A percentile compares a stretch with the other conserved stretches of the same genome.
These are phyloP conservation scores for Neurospora sp. DNA, from an alignment of 2,329 filamentous ascomycete genomes.

Conservation along the genomic window DNA sequence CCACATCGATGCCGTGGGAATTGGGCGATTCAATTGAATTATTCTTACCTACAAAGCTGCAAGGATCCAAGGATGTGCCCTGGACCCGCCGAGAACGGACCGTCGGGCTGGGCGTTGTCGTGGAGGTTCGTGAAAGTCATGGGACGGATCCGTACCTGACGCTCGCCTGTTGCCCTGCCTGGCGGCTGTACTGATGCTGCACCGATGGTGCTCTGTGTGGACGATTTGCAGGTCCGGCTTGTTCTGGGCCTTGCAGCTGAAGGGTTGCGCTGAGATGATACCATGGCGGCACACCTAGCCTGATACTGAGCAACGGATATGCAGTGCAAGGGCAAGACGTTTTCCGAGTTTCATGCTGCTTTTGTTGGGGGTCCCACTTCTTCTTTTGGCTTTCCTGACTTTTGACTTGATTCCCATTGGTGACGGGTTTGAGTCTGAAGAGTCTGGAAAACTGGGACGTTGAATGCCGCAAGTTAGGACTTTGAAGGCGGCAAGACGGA, in stretches of 20 bases:
- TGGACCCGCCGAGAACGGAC: background rate
- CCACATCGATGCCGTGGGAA: conserved; percentile 1
- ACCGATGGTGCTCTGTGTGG: background rate
- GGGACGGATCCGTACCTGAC: background rate
- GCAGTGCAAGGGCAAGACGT: background rate
- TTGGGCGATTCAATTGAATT: conserved; percentile 12
- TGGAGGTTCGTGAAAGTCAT: background rate
- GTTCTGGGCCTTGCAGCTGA: background rate
- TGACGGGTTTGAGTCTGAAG: background rate
- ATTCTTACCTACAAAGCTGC: conserved; percentile 9
- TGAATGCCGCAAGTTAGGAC: background rate
- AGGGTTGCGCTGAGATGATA: background rate
- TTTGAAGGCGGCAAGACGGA: background rate
- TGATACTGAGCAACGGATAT: background rate
- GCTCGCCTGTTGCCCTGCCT: background rate
- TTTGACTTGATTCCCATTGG: background rate
- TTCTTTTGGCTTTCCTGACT: background rate
- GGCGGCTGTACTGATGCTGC: background rate
- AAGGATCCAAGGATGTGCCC: background rate
- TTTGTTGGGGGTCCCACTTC: background rate
- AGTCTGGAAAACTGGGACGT: background rate
- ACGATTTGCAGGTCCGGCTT: background rate
- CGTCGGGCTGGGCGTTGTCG: background rate
- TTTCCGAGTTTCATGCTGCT: background rate
- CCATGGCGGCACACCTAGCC: background rate